Percentiles rank a stretch among this genome's conserved stretches.
phyloP scores from a whole-genome alignment of 176 grass and related monocot genomes.

The Avena eriantha region DNA sequence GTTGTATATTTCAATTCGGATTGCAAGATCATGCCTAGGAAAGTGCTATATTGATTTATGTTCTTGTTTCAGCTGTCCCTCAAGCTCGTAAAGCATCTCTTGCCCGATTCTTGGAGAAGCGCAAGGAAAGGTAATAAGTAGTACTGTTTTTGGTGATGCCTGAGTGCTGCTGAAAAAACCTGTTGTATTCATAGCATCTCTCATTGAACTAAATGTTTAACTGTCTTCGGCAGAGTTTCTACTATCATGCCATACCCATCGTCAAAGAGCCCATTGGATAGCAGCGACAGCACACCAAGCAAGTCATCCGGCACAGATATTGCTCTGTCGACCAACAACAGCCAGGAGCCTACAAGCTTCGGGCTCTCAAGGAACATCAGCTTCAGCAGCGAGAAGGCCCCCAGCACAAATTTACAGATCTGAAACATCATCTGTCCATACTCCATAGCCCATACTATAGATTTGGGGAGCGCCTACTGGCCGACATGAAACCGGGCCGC shows the following conservation, averaged over 20 bases:
- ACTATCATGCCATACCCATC: constrained; percentile 57
- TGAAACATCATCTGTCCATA: not conserved
- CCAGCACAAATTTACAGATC: not conserved
- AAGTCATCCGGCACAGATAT: constrained; percentile 53
- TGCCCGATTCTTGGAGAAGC: constrained; percentile 82
- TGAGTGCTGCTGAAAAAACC: not conserved
- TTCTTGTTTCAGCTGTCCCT: constrained; percentile 69
- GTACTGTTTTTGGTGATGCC: not conserved
- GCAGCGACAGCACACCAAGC: constrained; percentile 46
- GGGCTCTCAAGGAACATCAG: not conserved
- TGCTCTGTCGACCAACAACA: constrained; percentile 30
- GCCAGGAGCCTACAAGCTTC: constrained; percentile 42
- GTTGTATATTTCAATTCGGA: not conserved
- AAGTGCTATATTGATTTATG: not conserved
- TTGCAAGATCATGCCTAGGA: not conserved
- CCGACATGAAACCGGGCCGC: not conserved
- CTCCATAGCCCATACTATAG: not conserved
- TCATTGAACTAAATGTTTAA: not conserved
- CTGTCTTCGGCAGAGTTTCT: constrained; percentile 54
- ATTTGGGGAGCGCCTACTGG: not conserved
- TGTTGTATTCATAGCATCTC: not conserved
- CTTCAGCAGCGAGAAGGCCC: not conserved
- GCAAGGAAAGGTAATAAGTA: constrained; percentile 77
- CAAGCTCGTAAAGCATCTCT: constrained; percentile 94
- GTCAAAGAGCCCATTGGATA: constrained; percentile 52